Conservation (phyloP, 345 rosid genomes). For the Brassica juncea region DNA sequence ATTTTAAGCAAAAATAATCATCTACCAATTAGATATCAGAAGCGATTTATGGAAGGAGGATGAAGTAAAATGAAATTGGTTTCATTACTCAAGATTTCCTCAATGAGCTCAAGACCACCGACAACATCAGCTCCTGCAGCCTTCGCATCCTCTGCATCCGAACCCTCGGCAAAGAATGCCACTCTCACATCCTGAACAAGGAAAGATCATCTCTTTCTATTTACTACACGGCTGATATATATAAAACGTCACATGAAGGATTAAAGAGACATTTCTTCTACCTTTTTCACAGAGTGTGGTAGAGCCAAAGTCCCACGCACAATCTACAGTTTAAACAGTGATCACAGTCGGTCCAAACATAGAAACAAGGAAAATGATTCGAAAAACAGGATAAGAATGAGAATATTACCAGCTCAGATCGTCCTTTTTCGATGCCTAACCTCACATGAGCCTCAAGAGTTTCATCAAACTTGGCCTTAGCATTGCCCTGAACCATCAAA, state of each 20-base stretch:
- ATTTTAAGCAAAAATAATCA: not conserved
- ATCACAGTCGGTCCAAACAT: not conserved
- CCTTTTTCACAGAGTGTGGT: constrained; percentile 92
- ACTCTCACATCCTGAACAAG: constrained; percentile 74
- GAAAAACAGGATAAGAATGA: not conserved
- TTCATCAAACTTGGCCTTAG: constrained; percentile 73
- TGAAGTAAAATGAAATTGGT: not conserved
- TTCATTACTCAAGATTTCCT: constrained; percentile 70
- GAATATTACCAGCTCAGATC: constrained; percentile 72
- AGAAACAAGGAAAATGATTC: not conserved
- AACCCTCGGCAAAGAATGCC: constrained; percentile 91
- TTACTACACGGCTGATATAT: not conserved
- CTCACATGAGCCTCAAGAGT: constrained; percentile 90
- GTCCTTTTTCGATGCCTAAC: constrained; percentile 69
- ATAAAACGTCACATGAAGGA: not conserved
- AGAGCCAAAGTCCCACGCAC: constrained; percentile 87
- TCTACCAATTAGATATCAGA: not conserved
- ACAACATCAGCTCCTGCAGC: constrained; percentile 97
- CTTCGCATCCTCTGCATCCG: constrained; percentile 95
- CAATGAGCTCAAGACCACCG: constrained; percentile 85
- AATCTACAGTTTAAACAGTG: constrained; percentile 53
- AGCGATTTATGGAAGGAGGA: not conserved
- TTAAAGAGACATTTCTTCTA: constrained; percentile 31
- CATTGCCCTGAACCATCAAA: constrained; percentile 60
- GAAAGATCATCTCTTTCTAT: constrained; percentile 3